Conservation (phyloP, 2,329 filamentous ascomycete genomes). For the Colletotrichum cereale region DNA sequence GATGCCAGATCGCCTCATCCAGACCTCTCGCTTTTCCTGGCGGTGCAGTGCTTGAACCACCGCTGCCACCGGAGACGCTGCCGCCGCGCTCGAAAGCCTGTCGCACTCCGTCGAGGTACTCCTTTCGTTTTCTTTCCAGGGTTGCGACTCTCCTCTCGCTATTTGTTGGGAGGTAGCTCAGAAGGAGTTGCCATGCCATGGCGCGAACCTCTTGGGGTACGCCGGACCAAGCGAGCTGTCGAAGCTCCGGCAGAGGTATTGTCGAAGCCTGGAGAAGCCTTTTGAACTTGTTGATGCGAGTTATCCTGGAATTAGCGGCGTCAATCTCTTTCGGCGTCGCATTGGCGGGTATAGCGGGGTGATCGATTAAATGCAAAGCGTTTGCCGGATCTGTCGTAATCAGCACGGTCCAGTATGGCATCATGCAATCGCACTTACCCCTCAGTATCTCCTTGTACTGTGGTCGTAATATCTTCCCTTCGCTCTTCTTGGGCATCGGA, state of each 20-base stretch:
- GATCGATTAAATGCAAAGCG: constrained; percentile 92
- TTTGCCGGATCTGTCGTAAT: constrained; percentile 80
- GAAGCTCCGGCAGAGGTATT: constrained; percentile 85
- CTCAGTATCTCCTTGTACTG: constrained; percentile 97
- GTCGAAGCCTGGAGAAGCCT: constrained; percentile 92
- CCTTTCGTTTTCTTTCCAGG: constrained; percentile 93
- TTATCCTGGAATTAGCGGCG: constrained; percentile 86
- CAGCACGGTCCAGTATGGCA: constrained; percentile 27
- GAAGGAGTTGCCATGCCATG: constrained; percentile 98
- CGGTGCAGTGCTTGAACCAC: constrained; percentile 55
- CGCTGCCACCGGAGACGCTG: neutral
- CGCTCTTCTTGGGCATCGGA: constrained; percentile 87
- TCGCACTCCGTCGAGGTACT: constrained; percentile 92
- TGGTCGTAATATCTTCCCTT: constrained; percentile 94
- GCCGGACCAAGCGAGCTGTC: constrained; percentile 92
- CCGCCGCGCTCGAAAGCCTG: constrained; percentile 75
- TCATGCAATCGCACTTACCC: constrained; percentile 56
- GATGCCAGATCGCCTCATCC: constrained; percentile 99
- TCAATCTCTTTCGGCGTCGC: constrained; percentile 88
- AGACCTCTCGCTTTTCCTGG: constrained; percentile 73
- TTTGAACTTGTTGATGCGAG: constrained; percentile 99
- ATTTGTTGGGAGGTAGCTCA: constrained; percentile 97
- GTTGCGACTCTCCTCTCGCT: constrained; percentile 92
- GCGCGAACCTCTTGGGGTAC: constrained; percentile 94
- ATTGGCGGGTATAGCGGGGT: constrained; percentile 79